A percentile compares a stretch with the other conserved stretches of the same genome.
These are phyloP conservation scores for Clitoria ternatea DNA, from an alignment of 306 rosid genomes.

Conservation along the genomic window DNA sequence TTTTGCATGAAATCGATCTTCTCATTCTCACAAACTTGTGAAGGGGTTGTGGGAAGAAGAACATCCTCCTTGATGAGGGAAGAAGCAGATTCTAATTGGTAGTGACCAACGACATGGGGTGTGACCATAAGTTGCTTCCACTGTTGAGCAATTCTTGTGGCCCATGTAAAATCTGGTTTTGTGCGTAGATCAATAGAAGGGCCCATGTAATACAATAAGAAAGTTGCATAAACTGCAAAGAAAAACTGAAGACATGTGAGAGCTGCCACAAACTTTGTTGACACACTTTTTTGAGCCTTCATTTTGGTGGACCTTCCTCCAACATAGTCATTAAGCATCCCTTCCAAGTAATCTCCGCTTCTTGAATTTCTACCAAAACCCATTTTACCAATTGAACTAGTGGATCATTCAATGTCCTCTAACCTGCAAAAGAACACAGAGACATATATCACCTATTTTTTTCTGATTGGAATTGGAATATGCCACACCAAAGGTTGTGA, in stretches of 20 bases:
- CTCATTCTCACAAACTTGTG: slow-evolving; percentile 64
- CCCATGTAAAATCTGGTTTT: slow-evolving; percentile 79
- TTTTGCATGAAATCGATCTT: slow-evolving; percentile 86
- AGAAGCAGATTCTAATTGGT: slow-evolving; percentile 55
- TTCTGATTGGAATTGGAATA: background rate
- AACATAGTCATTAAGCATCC: slow-evolving; percentile 79
- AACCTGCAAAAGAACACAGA: slow-evolving; percentile 36
- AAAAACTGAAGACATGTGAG: slow-evolving; percentile 86
- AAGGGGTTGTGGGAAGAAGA: slow-evolving; percentile 34
- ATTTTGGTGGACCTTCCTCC: slow-evolving; percentile 54
- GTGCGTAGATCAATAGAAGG: slow-evolving; percentile 73
- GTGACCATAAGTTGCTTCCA: slow-evolving; percentile 67
- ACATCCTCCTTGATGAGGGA: slow-evolving; percentile 44
- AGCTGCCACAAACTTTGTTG: slow-evolving; percentile 57
- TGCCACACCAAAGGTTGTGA: background rate
- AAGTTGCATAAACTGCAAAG: slow-evolving; percentile 87
- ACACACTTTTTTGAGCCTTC: slow-evolving; percentile 42
- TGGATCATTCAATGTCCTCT: slow-evolving; percentile 16
- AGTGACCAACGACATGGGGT: slow-evolving; percentile 59
- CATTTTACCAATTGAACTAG: slow-evolving; percentile 29
- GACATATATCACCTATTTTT: too few relatives aligned
- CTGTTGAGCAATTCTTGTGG: slow-evolving; percentile 69
- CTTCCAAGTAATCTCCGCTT: slow-evolving; percentile 74
- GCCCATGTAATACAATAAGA: slow-evolving; percentile 80
- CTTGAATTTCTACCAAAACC: slow-evolving; percentile 46